These are phyloP conservation scores for Solanum dulcamara DNA, from an alignment of 257 asterid species.

Conservation along the genomic window DNA sequence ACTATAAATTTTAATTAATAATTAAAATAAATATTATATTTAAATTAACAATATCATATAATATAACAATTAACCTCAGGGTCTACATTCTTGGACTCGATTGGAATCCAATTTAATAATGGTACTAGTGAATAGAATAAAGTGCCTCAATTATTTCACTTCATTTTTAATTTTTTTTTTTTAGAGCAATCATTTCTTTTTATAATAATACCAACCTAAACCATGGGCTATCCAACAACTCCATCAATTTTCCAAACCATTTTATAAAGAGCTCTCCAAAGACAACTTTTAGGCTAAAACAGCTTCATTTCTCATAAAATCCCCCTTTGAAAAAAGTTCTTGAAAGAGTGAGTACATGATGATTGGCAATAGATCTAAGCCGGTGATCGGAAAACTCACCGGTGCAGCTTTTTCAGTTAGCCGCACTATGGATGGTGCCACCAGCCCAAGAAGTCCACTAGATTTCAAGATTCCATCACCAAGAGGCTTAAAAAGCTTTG, in stretches of 20 bases:
- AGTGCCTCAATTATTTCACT: conserved; percentile 32
- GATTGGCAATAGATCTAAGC: conserved; percentile 52
- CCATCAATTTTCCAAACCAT: not conserved
- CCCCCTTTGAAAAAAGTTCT: not conserved
- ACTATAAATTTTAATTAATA: not conserved
- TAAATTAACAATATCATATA: too few species aligned
- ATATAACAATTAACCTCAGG: not conserved
- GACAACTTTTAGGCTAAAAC: not conserved
- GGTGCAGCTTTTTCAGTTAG: conserved; percentile 27
- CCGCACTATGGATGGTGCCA: conserved; percentile 12
- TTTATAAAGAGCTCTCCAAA: not conserved
- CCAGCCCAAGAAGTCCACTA: conserved; percentile 29
- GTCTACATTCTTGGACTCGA: too few species aligned
- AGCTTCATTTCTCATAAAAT: not conserved
- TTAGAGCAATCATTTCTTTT: not conserved
- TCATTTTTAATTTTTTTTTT: not conserved
- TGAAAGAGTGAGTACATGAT: too few species aligned
- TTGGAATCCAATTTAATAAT: conserved; percentile 19
- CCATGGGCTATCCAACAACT: conserved; percentile 10
- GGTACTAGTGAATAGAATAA: conserved; percentile 12
- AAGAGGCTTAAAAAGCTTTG: conserved; percentile 33
- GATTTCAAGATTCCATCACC: conserved; percentile 49
- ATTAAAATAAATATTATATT: too few species aligned
- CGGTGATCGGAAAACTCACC: conserved; percentile 45
- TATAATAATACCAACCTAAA: not conserved